phyloP scores from a whole-genome alignment of 2,329 filamentous ascomycete species.

The Onygenales sp. region DNA sequence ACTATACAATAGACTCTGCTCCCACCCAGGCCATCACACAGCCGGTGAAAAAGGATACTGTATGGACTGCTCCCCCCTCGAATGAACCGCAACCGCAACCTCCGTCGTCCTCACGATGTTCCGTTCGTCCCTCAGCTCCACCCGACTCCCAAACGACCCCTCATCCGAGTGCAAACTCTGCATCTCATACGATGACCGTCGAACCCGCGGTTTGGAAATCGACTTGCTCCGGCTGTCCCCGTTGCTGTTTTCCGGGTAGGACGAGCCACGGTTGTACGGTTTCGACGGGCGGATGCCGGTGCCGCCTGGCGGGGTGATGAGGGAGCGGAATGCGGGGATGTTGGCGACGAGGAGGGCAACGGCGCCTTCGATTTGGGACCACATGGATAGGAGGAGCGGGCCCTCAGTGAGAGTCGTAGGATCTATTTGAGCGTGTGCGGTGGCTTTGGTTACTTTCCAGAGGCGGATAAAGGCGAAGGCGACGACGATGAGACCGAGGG shows the following conservation, averaged over 20 bases:
- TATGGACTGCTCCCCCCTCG: background rate
- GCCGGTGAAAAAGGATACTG: background rate
- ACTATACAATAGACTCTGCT: background rate
- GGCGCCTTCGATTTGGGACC: conserved; percentile 1
- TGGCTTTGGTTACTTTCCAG: conserved; percentile 12
- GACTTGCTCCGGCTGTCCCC: background rate
- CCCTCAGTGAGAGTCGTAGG: background rate
- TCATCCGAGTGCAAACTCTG: background rate
- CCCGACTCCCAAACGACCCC: background rate
- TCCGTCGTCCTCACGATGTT: background rate
- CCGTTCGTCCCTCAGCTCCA: background rate
- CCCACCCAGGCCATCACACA: background rate
- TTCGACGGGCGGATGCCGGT: background rate
- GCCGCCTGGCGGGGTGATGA: background rate
- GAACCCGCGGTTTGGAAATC: background rate
- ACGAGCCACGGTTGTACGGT: background rate
- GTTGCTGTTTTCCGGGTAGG: background rate
- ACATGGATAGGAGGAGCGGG: background rate
- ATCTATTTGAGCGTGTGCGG: background rate
- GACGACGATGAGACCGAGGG: conserved; percentile 17
- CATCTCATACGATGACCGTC: background rate
- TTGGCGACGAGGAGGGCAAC: conserved; percentile 2
- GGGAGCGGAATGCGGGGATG: conserved; percentile 4
- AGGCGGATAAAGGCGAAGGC: conserved; percentile 19
- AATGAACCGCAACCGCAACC: background rate